Conservation (phyloP, 257 asterid genomes). For the Paraleonurus japonicus region DNA sequence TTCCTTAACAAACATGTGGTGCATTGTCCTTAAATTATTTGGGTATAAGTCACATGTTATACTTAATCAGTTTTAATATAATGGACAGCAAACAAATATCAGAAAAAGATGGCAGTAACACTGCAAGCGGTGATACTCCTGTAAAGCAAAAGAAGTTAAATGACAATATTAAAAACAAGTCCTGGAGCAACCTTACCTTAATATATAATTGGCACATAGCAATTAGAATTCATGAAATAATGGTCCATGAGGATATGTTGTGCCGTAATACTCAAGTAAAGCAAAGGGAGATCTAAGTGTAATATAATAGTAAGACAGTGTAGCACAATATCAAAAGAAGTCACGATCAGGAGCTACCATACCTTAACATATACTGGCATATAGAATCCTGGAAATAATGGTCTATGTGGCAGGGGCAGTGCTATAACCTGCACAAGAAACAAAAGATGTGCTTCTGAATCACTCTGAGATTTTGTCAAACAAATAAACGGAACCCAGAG, state of each 20-base stretch:
- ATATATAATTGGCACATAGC: slow-evolving; percentile 72
- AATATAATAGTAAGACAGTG: not conserved
- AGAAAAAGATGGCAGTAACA: not conserved
- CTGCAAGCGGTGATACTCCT: not conserved
- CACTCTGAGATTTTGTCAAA: not conserved
- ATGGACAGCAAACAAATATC: slow-evolving; percentile 6
- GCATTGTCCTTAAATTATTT: not conserved
- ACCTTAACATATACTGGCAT: slow-evolving; percentile 98
- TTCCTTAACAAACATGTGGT: not conserved
- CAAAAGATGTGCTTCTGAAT: not conserved
- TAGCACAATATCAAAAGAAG: not conserved
- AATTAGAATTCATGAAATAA: slow-evolving; percentile 71
- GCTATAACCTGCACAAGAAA: slow-evolving; percentile 34
- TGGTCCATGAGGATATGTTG: slow-evolving; percentile 16
- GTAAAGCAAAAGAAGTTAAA: not conserved
- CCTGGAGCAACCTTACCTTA: slow-evolving; percentile 46
- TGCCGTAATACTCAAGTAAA: not conserved
- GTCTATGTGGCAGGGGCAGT: slow-evolving; percentile 34
- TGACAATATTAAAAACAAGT: not conserved
- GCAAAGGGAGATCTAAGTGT: not conserved
- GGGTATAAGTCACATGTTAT: not conserved
- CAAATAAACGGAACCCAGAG: not conserved
- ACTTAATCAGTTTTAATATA: not conserved
- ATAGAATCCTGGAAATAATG: slow-evolving; percentile 86
- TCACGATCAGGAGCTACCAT: slow-evolving; percentile 28